These are phyloP conservation scores for Didymella glomerata DNA, from an alignment of 2,329 filamentous ascomycete species.

Conservation along the genomic window DNA sequence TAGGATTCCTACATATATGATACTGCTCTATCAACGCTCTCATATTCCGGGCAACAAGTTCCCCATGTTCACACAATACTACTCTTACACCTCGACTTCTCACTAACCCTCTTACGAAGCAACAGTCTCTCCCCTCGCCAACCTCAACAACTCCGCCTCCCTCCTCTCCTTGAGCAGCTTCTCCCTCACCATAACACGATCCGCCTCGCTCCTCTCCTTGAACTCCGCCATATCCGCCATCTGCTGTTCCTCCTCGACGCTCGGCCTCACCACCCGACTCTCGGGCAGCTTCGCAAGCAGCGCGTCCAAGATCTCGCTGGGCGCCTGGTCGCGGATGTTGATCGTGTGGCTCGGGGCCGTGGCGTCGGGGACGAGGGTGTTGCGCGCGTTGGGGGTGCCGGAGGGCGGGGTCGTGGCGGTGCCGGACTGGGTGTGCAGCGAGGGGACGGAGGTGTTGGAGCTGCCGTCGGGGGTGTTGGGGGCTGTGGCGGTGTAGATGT, in stretches of 20 bases:
- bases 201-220: constrained; percentile 60
- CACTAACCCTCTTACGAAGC: not conserved
- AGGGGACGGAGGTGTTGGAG: constrained; percentile 22
- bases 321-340: constrained; percentile 68
- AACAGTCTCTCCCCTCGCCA: constrained; percentile 58
- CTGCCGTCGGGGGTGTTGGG: constrained; percentile 16
- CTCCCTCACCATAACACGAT: constrained; percentile 63
- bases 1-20: not conserved
- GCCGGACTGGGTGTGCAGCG: constrained; percentile 28
- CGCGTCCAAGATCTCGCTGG: constrained; percentile 68
- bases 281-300: constrained; percentile 71
- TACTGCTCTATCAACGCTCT: not conserved
- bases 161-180: constrained; percentile 66
- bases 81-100: too few relatives aligned
- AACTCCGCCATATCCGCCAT: constrained; percentile 66
- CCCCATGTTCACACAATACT: too few relatives aligned
- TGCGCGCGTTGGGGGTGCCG: constrained; percentile 31
- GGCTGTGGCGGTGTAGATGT: constrained; percentile 41
- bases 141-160: constrained; percentile 66
- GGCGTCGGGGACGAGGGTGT: constrained; percentile 41
- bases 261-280: constrained; percentile 62
- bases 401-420: constrained; percentile 26
- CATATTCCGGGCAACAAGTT: not conserved
- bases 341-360: constrained; percentile 55
- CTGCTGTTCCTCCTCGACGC: constrained; percentile 66